phyloP scores from a whole-genome alignment of 2,329 filamentous ascomycete species.

The Bertia moriformis region DNA sequence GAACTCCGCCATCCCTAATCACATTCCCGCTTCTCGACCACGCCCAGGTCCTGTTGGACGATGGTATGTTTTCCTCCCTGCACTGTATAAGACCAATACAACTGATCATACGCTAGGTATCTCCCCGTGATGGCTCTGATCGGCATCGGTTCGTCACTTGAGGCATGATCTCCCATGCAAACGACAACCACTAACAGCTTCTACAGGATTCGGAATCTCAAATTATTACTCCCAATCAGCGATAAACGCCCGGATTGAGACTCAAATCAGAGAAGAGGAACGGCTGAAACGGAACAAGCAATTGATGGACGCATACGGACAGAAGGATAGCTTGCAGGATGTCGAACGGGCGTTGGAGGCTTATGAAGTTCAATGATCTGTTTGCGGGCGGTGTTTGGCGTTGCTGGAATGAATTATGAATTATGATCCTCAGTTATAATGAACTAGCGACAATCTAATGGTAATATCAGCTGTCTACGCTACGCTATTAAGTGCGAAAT shows the following conservation, averaged over 20 bases:
- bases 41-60: too few species aligned
- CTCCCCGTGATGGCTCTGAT: background rate
- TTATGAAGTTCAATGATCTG: conserved; percentile 21
- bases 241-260: background rate
- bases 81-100: background rate
- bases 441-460: too few species aligned
- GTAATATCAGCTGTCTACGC: too few species aligned
- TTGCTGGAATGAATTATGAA: background rate
- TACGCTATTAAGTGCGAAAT: too few species aligned
- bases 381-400: too few species aligned
- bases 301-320: conserved; percentile 29
- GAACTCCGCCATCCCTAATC: too few species aligned
- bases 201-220: background rate
- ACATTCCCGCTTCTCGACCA: too few species aligned
- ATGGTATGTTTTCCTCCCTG: background rate
- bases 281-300: conserved; percentile 18
- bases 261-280: conserved; percentile 10
- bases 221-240: background rate
- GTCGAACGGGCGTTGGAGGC: conserved; percentile 25
- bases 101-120: background rate
- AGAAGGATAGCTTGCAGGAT: conserved; percentile 23
- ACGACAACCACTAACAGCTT: too few species aligned
- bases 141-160: background rate
- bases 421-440: too few species aligned
- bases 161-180: background rate